Percentiles rank a stretch among this genome's conserved stretches.
Evolutionary conservation across 2,329 filamentous ascomycete species (phyloP).

Genomic region (Diaporthe helianthi): DNA sequence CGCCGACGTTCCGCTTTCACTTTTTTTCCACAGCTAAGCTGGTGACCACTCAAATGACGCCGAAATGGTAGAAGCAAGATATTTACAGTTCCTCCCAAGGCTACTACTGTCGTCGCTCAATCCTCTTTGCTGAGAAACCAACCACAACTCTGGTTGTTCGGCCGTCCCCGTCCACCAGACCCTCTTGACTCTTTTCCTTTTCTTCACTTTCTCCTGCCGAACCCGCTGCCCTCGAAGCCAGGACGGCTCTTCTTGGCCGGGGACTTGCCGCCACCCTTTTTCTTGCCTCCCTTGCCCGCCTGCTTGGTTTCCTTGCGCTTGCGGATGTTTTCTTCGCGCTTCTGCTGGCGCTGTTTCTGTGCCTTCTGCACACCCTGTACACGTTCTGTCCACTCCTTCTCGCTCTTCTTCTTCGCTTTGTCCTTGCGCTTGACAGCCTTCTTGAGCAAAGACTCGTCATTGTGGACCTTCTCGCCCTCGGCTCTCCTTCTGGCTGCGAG

Average conservation of each 20-base stretch:
- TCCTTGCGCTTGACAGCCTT: conserved; percentile 96
- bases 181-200: not conserved
- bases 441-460: conserved; percentile 87
- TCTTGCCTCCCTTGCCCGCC: conserved; percentile 64
- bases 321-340: conserved; percentile 79
- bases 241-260: conserved; percentile 64
- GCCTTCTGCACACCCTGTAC: conserved; percentile 75
- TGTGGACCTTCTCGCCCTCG: conserved; percentile 86
- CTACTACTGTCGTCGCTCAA: not conserved
- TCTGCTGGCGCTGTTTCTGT: conserved; percentile 80
- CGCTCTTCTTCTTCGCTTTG: conserved; percentile 86
- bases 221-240: conserved; percentile 71
- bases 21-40: conserved; percentile 28
- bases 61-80: conserved; percentile 18
- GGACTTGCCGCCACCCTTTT: conserved; percentile 58
- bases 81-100: conserved; percentile 15
- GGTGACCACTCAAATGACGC: conserved; percentile 23
- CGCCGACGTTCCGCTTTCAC: conserved; percentile 7
- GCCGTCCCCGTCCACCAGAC: too few relatives aligned
- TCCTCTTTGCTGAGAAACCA: not conserved
- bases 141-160: not conserved
- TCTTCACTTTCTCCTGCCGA: conserved; percentile 57
- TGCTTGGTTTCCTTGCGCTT: conserved; percentile 78
- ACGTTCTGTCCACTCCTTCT: conserved; percentile 83
- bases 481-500: conserved; percentile 87